Conservation (phyloP, 2,329 filamentous ascomycete species). For the Penicillium sp. region DNA sequence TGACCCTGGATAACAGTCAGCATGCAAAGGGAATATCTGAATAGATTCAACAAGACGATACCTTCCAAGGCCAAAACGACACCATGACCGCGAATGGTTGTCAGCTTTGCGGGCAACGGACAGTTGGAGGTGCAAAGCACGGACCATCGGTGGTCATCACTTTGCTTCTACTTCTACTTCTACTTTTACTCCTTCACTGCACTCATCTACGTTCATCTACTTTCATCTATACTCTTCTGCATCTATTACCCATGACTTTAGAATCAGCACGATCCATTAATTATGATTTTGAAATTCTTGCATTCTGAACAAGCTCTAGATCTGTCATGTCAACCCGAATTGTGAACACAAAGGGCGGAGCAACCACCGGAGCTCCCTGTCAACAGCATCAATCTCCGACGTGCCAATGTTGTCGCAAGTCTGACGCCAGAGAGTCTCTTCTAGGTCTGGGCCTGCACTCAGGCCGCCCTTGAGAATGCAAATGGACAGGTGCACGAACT, state of each 20-base stretch:
- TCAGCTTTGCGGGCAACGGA: not conserved
- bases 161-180: not conserved
- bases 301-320: not conserved
- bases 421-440: not conserved
- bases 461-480: not conserved
- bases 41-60: slow-evolving; percentile 40
- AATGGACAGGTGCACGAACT: slow-evolving; percentile 6
- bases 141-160: not conserved
- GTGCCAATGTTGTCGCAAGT: not conserved
- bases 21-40: not conserved
- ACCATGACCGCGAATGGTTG: slow-evolving; percentile 58
- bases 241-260: too few species aligned
- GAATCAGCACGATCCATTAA: not conserved
- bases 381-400: not conserved
- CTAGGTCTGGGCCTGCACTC: not conserved
- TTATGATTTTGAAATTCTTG: not conserved
- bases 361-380: not conserved
- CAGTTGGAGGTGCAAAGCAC: not conserved
- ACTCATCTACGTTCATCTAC: too few species aligned
- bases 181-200: not conserved
- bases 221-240: too few species aligned
- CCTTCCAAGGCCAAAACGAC: slow-evolving; percentile 82
- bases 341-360: not conserved
- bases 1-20: slow-evolving; percentile 57
- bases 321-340: not conserved